Conservation (phyloP, 2,329 filamentous ascomycete species). For the Colletotrichum filicis region DNA sequence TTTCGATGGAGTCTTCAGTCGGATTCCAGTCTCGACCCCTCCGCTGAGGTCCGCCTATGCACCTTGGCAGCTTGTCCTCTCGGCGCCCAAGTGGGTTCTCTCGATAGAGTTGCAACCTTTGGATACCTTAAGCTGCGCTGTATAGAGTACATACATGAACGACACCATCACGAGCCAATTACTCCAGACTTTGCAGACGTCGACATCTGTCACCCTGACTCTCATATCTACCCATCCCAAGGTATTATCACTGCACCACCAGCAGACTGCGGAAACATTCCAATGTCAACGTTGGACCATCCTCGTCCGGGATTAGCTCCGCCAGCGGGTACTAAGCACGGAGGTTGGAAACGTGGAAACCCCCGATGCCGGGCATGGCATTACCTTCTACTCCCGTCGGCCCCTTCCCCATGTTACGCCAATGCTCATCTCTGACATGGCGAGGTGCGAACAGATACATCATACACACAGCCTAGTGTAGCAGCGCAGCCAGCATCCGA, state of each 20-base stretch:
- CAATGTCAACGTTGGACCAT: slow-evolving; percentile 5
- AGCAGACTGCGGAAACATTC: background rate
- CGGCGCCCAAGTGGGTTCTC: background rate
- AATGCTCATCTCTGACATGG: background rate
- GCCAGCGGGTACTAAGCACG: background rate
- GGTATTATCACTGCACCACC: background rate
- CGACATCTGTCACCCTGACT: too few relatives aligned
- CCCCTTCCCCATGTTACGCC: slow-evolving; percentile 5
- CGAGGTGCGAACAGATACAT: slow-evolving; percentile 1
- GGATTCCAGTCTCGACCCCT: background rate
- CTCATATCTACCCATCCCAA: too few relatives aligned
- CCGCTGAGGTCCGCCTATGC: background rate
- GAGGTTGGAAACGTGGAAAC: slow-evolving; percentile 10
- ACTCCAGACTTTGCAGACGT: background rate
- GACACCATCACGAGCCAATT: background rate
- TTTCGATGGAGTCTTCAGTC: too few relatives aligned
- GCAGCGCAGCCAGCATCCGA: slow-evolving; percentile 22
- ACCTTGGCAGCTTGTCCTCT: background rate
- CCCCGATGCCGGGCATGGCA: slow-evolving; percentile 23
- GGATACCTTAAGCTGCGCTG: background rate
- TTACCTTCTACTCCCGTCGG: background rate
- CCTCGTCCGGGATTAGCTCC: slow-evolving; percentile 14
- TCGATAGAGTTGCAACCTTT: background rate
- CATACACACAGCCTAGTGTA: background rate
- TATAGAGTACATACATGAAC: background rate